phyloP scores from a whole-genome alignment of 2,329 filamentous ascomycete genomes.

The Mariannaea sp. region DNA sequence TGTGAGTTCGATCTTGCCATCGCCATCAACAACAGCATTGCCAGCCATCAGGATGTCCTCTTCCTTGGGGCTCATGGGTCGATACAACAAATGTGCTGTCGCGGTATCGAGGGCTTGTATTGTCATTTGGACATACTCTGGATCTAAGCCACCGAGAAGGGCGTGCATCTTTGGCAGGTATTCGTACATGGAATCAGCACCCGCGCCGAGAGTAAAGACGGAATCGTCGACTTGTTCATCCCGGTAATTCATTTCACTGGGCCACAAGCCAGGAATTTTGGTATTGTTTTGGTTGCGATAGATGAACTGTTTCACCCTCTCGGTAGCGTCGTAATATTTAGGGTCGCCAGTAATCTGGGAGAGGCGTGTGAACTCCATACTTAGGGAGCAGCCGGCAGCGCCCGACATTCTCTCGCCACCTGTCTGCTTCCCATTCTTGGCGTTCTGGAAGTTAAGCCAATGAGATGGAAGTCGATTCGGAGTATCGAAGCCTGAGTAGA shows the following conservation, averaged over 20 bases:
- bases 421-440: conserved; percentile 45
- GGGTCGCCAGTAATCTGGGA: conserved; percentile 73
- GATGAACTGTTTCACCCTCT: conserved; percentile 72
- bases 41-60: conserved; percentile 65
- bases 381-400: conserved; percentile 66
- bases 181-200: conserved; percentile 59
- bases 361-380: conserved; percentile 75
- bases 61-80: conserved; percentile 65
- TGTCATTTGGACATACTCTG: conserved; percentile 69
- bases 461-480: conserved; percentile 57
- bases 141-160: conserved; percentile 68
- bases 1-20: conserved; percentile 37
- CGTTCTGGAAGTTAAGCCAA: conserved; percentile 50
- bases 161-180: conserved; percentile 63
- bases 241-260: conserved; percentile 65
- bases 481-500: conserved; percentile 60
- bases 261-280: conserved; percentile 74
- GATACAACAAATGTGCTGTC: conserved; percentile 67
- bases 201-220: conserved; percentile 51
- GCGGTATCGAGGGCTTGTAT: conserved; percentile 64
- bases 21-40: conserved; percentile 41
- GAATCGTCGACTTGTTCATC: conserved; percentile 51
- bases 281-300: conserved; percentile 68
- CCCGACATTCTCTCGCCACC: conserved; percentile 46
- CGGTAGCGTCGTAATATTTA: conserved; percentile 78